Percentiles rank a stretch among this genome's conserved stretches.
Evolutionary conservation across 176 grass and related monocot species (phyloP).

Genomic region (Ananas comosus): DNA sequence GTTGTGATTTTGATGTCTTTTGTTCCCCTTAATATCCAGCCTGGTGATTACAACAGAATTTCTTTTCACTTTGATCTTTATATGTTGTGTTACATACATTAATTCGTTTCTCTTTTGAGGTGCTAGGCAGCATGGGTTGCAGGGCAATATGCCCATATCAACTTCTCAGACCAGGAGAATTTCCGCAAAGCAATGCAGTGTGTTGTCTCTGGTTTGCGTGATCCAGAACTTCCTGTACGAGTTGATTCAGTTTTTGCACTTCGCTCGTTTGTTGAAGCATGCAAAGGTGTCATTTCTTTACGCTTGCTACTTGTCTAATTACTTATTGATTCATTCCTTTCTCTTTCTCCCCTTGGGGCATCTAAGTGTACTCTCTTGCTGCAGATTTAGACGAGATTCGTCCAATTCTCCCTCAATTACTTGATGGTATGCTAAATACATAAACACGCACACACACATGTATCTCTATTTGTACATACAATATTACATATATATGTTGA

Average conservation of each 20-base stretch:
- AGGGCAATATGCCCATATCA: constrained; percentile 92
- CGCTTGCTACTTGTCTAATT: neutral
- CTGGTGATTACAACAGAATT: too few species aligned
- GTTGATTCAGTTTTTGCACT: constrained; percentile 96
- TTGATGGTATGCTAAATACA: constrained; percentile 52
- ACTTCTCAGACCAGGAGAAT: constrained; percentile 48
- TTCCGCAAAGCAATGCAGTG: constrained; percentile 58
- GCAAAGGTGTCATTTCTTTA: constrained; percentile 45
- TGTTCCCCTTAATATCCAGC: neutral
- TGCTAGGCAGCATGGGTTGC: constrained; percentile 90
- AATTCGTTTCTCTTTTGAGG: neutral
- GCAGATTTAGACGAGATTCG: constrained; percentile 83
- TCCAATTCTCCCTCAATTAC: constrained; percentile 74
- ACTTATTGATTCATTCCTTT: neutral
- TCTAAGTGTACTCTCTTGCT: neutral
- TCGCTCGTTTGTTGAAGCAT: constrained; percentile 88
- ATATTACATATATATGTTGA: too few species aligned
- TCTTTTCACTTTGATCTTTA: neutral
- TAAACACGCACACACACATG: too few species aligned
- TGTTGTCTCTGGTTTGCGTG: constrained; percentile 60
- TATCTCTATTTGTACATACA: too few species aligned
- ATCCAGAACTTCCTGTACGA: constrained; percentile 75
- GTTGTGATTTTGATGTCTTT: neutral
- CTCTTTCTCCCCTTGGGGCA: neutral
- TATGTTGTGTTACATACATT: neutral